Conservation (phyloP, 23 red algal species). For the Gracilaria gracilis region DNA sequence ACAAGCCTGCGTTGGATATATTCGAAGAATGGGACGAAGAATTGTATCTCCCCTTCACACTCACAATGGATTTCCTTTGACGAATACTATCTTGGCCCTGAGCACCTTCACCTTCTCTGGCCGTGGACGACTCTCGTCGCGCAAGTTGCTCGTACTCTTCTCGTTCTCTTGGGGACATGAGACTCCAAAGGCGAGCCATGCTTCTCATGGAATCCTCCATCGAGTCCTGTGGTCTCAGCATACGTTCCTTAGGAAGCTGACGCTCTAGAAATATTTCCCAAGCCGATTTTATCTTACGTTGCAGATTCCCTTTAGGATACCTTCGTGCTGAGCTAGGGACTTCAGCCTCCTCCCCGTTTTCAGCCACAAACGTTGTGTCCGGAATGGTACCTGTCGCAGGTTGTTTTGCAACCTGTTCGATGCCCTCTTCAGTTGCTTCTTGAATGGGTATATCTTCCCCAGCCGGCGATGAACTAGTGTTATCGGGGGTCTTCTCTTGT, state of each 20-base stretch:
- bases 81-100: background rate
- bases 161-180: conserved; percentile 32
- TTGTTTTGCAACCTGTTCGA: background rate
- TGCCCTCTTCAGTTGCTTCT: background rate
- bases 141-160: conserved; percentile 52
- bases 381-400: background rate
- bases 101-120: background rate
- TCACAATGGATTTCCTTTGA: background rate
- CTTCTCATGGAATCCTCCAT: conserved; percentile 64
- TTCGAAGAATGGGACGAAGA: background rate
- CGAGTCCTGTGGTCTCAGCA: conserved; percentile 64
- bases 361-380: background rate
- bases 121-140: background rate
- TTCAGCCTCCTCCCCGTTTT: background rate
- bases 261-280: conserved; percentile 72
- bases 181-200: conserved; percentile 77
- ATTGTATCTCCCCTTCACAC: background rate
- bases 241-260: conserved; percentile 73
- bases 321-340: background rate
- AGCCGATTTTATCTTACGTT: conserved; percentile 56
- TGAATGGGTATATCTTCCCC: too few species aligned
- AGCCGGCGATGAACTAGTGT: background rate
- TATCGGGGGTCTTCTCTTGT: background rate
- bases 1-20: conserved; percentile 1
- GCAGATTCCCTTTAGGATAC: background rate